Evolutionary conservation across 2,329 filamentous ascomycete genomes (phyloP).

Genomic region (Neofusicoccum laricinum): DNA sequence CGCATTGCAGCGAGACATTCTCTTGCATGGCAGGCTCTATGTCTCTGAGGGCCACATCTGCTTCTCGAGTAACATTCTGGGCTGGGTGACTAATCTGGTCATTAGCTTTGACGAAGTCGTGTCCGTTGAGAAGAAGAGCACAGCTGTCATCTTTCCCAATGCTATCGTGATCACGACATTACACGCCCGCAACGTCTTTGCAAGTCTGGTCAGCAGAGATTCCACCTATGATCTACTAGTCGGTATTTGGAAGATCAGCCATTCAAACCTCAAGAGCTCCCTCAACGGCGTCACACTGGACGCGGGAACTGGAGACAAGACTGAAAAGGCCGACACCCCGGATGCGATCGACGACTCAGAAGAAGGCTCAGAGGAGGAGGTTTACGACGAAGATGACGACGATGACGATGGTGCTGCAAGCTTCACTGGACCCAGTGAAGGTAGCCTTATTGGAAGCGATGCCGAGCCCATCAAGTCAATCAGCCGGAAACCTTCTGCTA

Average conservation of each 20-base stretch:
- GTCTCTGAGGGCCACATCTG: conserved; percentile 97
- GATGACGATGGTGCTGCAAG: conserved; percentile 68
- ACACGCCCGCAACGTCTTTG: conserved; percentile 93
- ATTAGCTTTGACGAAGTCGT: conserved; percentile 99
- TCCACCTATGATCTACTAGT: conserved; percentile 96
- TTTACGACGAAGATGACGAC: conserved; percentile 77
- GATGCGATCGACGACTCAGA: conserved; percentile 45
- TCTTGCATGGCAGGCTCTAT: conserved; percentile 89
- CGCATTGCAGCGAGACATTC: conserved; percentile 89
- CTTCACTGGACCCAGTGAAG: conserved; percentile 54
- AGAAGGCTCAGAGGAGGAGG: conserved; percentile 70
- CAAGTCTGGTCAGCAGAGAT: conserved; percentile 90
- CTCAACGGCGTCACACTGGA: conserved; percentile 84
- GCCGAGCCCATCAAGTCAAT: conserved; percentile 52
- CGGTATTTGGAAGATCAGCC: conserved; percentile 96
- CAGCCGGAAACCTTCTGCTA: conserved; percentile 69
- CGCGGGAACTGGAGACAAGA: conserved; percentile 80
- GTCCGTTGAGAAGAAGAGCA: conserved; percentile 94
- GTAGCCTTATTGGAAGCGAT: conserved; percentile 56
- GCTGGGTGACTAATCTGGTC: conserved; percentile 95
- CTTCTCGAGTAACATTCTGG: conserved; percentile 98
- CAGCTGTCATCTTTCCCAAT: conserved; percentile 92
- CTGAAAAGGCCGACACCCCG: conserved; percentile 68
- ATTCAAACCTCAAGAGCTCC: conserved; percentile 86
- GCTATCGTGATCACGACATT: conserved; percentile 95